A percentile compares a stretch with the other conserved stretches of the same genome.
These are phyloP conservation scores for Spathaspora boniae DNA, from an alignment of 805 yeast genomes.

Conservation along the genomic window DNA sequence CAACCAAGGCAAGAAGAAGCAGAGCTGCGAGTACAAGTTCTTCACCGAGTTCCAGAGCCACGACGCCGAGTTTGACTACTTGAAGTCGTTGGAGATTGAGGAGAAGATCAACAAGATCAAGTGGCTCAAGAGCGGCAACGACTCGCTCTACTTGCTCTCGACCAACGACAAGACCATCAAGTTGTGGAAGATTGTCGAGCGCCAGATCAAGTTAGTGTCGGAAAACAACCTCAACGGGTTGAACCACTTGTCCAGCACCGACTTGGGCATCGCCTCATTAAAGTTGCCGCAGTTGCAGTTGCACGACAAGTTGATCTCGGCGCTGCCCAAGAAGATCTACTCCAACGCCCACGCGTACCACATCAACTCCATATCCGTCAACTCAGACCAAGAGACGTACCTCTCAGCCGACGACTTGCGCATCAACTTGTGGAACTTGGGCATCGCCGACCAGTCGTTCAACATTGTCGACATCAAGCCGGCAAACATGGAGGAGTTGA, in stretches of 20 bases:
- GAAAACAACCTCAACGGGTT: constrained; percentile 70
- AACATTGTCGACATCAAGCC: constrained; percentile 98
- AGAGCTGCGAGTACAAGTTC: constrained; percentile 83
- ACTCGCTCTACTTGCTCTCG: constrained; percentile 83
- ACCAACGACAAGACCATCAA: constrained; percentile 98
- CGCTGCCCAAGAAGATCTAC: constrained; percentile 87
- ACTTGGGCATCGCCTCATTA: constrained; percentile 40
- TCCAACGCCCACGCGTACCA: constrained; percentile 98
- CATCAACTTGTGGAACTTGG: constrained; percentile 92
- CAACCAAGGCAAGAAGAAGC: constrained; percentile 63
- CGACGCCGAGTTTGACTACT: constrained; percentile 97
- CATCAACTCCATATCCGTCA: constrained; percentile 90
- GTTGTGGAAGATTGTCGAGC: constrained; percentile 93
- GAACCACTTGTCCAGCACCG: constrained; percentile 17
- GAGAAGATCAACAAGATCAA: constrained; percentile 97
- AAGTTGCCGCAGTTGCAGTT: constrained; percentile 85
- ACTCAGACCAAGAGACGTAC: constrained; percentile 94
- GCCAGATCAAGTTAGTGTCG: constrained; percentile 84
- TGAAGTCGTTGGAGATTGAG: constrained; percentile 93
- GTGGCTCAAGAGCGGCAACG: constrained; percentile 88
- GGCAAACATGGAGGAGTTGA: constrained; percentile 96
- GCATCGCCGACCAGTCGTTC: constrained; percentile 90
- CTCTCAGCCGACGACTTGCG: constrained; percentile 91
- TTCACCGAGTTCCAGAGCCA: constrained; percentile 97
- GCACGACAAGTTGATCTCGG: constrained; percentile 93